These are phyloP conservation scores for Chrysanthemum seticuspe DNA, from an alignment of 129 eudicot genomes.

Conservation along the genomic window DNA sequence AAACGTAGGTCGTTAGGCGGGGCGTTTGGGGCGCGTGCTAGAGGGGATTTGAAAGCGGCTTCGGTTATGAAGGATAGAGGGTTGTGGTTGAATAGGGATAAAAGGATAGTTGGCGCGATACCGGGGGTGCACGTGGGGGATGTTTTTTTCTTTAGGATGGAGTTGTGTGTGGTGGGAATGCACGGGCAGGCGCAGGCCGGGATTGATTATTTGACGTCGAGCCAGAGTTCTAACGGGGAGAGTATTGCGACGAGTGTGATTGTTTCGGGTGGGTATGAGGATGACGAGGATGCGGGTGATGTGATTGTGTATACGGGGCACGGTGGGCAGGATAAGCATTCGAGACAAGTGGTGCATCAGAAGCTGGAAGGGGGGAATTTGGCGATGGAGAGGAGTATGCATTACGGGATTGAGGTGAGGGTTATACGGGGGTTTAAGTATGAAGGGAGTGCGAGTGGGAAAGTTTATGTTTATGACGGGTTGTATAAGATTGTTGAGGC, in stretches of 20 bases:
- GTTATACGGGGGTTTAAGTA: constrained; percentile 73
- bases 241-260: constrained; percentile 75
- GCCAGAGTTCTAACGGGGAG: constrained; percentile 72
- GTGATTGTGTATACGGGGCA: constrained; percentile 72
- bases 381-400: constrained; percentile 74
- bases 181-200: constrained; percentile 82
- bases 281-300: constrained; percentile 73
- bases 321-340: constrained; percentile 72
- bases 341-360: constrained; percentile 65
- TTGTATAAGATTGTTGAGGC: constrained; percentile 49
- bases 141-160: constrained; percentile 65
- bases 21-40: constrained; percentile 21
- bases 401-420: constrained; percentile 78
- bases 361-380: constrained; percentile 73
- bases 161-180: constrained; percentile 72
- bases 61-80: constrained; percentile 54
- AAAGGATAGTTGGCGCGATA: constrained; percentile 64
- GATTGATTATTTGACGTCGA: constrained; percentile 60
- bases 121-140: constrained; percentile 77
- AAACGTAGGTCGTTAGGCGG: constrained; percentile 23
- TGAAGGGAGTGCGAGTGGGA: constrained; percentile 66
- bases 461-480: constrained; percentile 86
- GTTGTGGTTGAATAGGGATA: constrained; percentile 71
- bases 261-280: constrained; percentile 87
- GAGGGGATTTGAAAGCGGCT: constrained; percentile 63